These are phyloP conservation scores for Yamadazyma paraphyllophila DNA, from an alignment of 805 yeast species.

Conservation along the genomic window DNA sequence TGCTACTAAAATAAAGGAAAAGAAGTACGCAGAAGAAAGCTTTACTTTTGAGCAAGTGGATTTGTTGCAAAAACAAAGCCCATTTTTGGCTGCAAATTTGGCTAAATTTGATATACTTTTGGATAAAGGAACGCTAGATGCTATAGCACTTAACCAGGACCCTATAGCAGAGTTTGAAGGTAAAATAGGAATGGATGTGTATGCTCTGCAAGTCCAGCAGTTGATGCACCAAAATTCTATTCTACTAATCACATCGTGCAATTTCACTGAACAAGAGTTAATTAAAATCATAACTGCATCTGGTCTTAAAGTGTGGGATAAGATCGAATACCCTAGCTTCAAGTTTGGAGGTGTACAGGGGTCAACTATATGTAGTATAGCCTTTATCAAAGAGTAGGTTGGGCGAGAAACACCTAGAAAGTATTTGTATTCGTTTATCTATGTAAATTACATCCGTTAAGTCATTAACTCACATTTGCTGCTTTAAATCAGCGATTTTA, in stretches of 20 bases:
- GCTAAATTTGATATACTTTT: conserved; percentile 67
- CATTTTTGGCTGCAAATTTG: conserved; percentile 33
- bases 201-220: conserved; percentile 57
- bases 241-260: conserved; percentile 84
- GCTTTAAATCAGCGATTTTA: conserved; percentile 38
- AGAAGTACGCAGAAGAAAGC: conserved; percentile 30
- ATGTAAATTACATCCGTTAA: neutral
- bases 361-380: conserved; percentile 82
- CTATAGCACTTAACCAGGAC: conserved; percentile 80
- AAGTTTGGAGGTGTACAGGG: conserved; percentile 90
- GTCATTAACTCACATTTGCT: conserved; percentile 9
- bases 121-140: conserved; percentile 97
- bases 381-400: conserved; percentile 48
- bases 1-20: conserved; percentile 57
- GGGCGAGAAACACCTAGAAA: too few species aligned
- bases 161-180: conserved; percentile 42
- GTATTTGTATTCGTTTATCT: too few species aligned
- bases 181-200: conserved; percentile 53
- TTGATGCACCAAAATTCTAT: conserved; percentile 57
- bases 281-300: conserved; percentile 49
- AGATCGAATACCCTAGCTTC: conserved; percentile 74
- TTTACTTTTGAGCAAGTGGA: conserved; percentile 68
- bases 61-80: conserved; percentile 45
- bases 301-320: conserved; percentile 58
- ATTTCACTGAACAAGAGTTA: conserved; percentile 83